Evolutionary conservation across 768 basidiomycete genomes (phyloP).

Genomic region (Botryobasidium botryosum): DNA sequence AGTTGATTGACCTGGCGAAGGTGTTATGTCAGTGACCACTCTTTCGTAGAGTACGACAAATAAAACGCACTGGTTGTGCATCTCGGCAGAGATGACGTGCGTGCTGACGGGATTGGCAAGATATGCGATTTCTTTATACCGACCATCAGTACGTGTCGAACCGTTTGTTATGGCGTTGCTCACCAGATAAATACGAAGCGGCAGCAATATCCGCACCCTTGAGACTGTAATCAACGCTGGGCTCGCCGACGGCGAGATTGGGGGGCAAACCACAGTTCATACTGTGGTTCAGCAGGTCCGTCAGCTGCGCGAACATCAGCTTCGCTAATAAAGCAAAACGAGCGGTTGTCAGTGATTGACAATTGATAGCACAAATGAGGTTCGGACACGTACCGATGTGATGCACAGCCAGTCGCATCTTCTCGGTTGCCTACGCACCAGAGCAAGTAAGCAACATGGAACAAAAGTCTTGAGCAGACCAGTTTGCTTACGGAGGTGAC

Average conservation of each 20-base stretch:
- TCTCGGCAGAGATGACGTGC: slow-evolving; percentile 17
- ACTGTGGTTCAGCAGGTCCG: slow-evolving; percentile 7
- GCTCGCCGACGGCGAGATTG: slow-evolving; percentile 7
- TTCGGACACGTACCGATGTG: slow-evolving; percentile 13
- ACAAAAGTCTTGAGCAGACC: no score
- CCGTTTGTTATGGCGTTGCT: slow-evolving; percentile 3
- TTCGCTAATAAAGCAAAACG: slow-evolving; percentile 17
- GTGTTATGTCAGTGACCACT: slow-evolving; percentile 13
- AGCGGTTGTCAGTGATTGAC: slow-evolving; percentile 15
- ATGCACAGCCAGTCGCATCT: slow-evolving; percentile 15
- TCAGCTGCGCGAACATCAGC: background rate
- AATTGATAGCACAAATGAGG: background rate
- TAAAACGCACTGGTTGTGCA: slow-evolving; percentile 21
- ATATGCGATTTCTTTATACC: slow-evolving; percentile 15
- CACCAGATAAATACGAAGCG: slow-evolving; percentile 16
- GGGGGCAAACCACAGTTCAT: slow-evolving; percentile 20
- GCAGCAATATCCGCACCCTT: slow-evolving; percentile 19
- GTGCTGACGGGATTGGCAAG: slow-evolving; percentile 18
- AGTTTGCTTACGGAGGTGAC: slow-evolving; percentile 15
- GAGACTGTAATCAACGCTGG: slow-evolving; percentile 15
- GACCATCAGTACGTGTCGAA: background rate
- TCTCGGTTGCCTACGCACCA: no score
- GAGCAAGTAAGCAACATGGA: no score
- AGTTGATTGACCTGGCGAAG: background rate
- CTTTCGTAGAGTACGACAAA: no score